Percentiles rank a stretch among this genome's conserved stretches.
phyloP scores from a whole-genome alignment of 2,329 filamentous ascomycete genomes.

The Aspergillus puulaauensis region DNA sequence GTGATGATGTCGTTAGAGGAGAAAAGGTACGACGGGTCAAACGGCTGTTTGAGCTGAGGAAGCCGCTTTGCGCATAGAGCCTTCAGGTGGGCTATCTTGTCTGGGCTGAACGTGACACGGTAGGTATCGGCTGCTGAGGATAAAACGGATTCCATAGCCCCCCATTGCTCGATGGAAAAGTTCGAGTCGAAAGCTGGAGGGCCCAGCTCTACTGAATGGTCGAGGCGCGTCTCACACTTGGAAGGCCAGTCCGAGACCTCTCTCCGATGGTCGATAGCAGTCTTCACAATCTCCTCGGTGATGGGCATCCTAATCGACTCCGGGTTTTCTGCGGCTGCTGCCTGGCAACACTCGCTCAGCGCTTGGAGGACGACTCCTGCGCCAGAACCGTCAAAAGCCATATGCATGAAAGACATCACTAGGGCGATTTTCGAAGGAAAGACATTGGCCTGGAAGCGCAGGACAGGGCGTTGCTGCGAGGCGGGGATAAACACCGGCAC shows the following conservation, averaged over 20 bases:
- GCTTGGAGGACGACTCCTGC: slow-evolving; percentile 8
- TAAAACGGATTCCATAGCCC: not conserved
- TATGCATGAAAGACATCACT: slow-evolving; percentile 9
- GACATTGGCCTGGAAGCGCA: slow-evolving; percentile 14
- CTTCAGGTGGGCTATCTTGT: slow-evolving; percentile 2
- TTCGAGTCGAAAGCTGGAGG: slow-evolving; percentile 1
- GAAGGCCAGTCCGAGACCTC: slow-evolving; percentile 1
- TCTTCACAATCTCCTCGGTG: not conserved
- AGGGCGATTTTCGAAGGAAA: slow-evolving; percentile 7
- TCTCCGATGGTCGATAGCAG: not conserved
- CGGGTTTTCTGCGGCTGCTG: not conserved
- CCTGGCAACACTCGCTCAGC: slow-evolving; percentile 2
- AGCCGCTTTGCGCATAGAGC: not conserved
- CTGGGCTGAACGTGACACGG: not conserved
- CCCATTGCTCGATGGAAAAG: slow-evolving; percentile 2
- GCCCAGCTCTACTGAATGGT: not conserved
- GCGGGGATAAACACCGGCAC: slow-evolving; percentile 3
- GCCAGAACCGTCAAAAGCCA: slow-evolving; percentile 10
- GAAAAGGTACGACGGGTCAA: not conserved
- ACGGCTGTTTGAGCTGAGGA: not conserved
- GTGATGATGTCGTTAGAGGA: slow-evolving; percentile 8
- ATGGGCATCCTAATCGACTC: not conserved
- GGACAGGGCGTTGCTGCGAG: slow-evolving; percentile 8
- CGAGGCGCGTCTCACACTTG: not conserved
- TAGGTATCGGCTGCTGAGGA: not conserved